A percentile compares a stretch with the other conserved stretches of the same genome.
Evolutionary conservation across 768 basidiomycete genomes (phyloP).

Genomic region (Kwoniella sp.): DNA sequence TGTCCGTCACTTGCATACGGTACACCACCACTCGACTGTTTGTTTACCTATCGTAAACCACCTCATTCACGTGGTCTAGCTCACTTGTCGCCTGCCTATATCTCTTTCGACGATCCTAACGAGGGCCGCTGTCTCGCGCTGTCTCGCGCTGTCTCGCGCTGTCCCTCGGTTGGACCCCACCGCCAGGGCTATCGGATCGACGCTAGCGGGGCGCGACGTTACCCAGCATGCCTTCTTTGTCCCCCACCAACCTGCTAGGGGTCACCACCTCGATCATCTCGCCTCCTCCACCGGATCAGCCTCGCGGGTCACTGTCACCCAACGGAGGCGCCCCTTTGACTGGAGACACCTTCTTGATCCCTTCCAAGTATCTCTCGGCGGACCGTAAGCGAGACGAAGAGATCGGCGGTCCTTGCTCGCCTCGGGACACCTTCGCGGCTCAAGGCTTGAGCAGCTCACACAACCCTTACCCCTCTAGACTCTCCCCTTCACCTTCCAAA

Average conservation of each 20-base stretch:
- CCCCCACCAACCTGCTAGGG: slow-evolving; percentile 11
- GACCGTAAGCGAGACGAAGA: slow-evolving; percentile 12
- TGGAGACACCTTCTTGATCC: slow-evolving; percentile 31
- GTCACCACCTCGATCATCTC: slow-evolving; percentile 15
- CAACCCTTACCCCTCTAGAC: slow-evolving; percentile 12
- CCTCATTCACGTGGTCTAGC: too few relatives aligned
- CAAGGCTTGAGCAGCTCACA: slow-evolving; percentile 4
- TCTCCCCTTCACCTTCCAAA: neutral
- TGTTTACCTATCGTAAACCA: too few relatives aligned
- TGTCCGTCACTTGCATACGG: too few relatives aligned
- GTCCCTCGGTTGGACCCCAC: too few relatives aligned
- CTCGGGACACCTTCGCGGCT: neutral
- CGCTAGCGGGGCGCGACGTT: too few relatives aligned
- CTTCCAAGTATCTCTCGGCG: slow-evolving; percentile 25
- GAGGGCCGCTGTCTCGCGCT: too few relatives aligned
- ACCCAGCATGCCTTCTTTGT: slow-evolving; percentile 6
- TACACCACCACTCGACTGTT: too few relatives aligned
- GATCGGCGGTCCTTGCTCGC: neutral
- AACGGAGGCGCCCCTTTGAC: slow-evolving; percentile 30
- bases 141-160: too few relatives aligned
- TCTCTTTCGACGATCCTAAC: too few relatives aligned
- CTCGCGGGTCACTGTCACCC: slow-evolving; percentile 15
- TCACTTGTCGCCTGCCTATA: too few relatives aligned
- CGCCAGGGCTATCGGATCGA: too few relatives aligned
- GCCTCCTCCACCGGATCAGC: slow-evolving; percentile 6